Conservation (phyloP, 495 filamentous ascomycete species). For the Peziza echinospora region DNA sequence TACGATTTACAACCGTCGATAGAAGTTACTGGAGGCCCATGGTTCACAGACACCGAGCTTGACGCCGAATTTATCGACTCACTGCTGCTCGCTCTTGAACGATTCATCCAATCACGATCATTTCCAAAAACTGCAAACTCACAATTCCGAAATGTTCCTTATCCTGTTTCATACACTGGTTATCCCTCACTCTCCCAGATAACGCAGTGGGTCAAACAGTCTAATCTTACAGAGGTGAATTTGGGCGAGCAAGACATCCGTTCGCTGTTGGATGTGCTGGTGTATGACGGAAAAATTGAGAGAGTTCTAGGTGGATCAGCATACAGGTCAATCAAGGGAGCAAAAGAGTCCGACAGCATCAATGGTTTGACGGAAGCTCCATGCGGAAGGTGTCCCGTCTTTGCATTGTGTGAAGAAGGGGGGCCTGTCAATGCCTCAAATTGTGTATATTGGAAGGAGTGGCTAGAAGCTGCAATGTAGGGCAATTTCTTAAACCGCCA, state of each 20-base stretch:
- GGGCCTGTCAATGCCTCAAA: slow-evolving; percentile 71
- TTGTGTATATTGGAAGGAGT: slow-evolving; percentile 76
- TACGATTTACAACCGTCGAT: slow-evolving; percentile 42
- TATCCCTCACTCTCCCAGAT: slow-evolving; percentile 63
- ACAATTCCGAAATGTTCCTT: slow-evolving; percentile 27
- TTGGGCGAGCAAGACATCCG: slow-evolving; percentile 50
- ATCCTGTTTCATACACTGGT: slow-evolving; percentile 41
- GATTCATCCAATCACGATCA: slow-evolving; percentile 38
- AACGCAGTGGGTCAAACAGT: slow-evolving; percentile 43
- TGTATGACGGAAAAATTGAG: slow-evolving; percentile 61
- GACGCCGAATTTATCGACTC: slow-evolving; percentile 67
- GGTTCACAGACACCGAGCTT: slow-evolving; percentile 73
- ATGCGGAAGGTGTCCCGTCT: slow-evolving; percentile 86
- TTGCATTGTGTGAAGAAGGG: slow-evolving; percentile 69
- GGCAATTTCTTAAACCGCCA: no score
- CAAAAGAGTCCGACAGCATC: slow-evolving; percentile 19
- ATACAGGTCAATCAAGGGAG: slow-evolving; percentile 27
- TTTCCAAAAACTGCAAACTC: slow-evolving; percentile 21
- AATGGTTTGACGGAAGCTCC: slow-evolving; percentile 71
- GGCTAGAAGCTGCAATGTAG: slow-evolving; percentile 28
- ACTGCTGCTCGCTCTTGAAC: slow-evolving; percentile 44
- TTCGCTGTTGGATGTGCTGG: slow-evolving; percentile 62
- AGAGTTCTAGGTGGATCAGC: slow-evolving; percentile 30
- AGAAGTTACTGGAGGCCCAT: slow-evolving; percentile 74
- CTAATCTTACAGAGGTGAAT: slow-evolving; percentile 40